These are phyloP conservation scores for Clarireedia monteithiana DNA, from an alignment of 2,329 filamentous ascomycete genomes.

Conservation along the genomic window DNA sequence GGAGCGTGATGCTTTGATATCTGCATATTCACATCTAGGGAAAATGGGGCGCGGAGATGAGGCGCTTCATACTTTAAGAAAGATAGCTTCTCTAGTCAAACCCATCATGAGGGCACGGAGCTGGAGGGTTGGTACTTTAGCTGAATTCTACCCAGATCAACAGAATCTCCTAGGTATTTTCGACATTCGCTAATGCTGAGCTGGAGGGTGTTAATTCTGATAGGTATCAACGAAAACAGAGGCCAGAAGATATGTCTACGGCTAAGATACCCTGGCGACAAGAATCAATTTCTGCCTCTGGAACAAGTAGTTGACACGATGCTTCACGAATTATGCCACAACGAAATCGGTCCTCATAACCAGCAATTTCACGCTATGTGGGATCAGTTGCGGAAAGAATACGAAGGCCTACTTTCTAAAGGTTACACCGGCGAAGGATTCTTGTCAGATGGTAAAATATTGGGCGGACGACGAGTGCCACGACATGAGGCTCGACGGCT, in stretches of 20 bases:
- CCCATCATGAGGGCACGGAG: constrained; percentile 84
- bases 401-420: constrained; percentile 65
- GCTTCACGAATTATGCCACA: constrained; percentile 91
- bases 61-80: constrained; percentile 57
- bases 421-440: constrained; percentile 92
- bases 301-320: constrained; percentile 83
- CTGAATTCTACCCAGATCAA: constrained; percentile 78
- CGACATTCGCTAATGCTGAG: not conserved
- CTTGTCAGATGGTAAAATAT: constrained; percentile 62
- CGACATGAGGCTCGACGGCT: constrained; percentile 66
- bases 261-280: constrained; percentile 68
- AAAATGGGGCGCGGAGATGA: constrained; percentile 40
- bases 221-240: constrained; percentile 67
- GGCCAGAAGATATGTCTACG: constrained; percentile 77
- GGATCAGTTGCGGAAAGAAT: constrained; percentile 83
- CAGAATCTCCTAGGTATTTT: constrained; percentile 59
- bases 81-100: constrained; percentile 82
- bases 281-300: constrained; percentile 68
- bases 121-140: constrained; percentile 72
- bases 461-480: constrained; percentile 62
- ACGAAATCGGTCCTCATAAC: constrained; percentile 76
- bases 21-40: constrained; percentile 45
- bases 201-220: not conserved
- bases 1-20: constrained; percentile 38
- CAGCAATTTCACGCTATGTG: constrained; percentile 76